phyloP scores from a whole-genome alignment of 2,329 filamentous ascomycete genomes.

The Hymenoscyphus albidus region DNA sequence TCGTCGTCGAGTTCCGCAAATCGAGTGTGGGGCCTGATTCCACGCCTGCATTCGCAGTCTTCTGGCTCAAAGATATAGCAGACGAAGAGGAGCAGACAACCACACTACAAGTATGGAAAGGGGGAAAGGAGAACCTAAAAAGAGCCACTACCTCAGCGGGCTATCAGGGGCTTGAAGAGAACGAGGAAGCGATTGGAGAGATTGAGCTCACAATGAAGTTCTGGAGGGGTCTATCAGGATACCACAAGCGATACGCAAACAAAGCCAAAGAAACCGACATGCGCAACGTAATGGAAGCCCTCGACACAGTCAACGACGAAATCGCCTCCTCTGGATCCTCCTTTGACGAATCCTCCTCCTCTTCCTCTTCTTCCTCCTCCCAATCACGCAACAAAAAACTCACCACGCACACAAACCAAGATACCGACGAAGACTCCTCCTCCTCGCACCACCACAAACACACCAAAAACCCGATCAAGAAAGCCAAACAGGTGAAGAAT shows the following conservation, averaged over 20 bases:
- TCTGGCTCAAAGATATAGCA: slow-evolving; percentile 66
- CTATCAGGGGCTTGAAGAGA: slow-evolving; percentile 40
- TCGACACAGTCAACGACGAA: slow-evolving; percentile 58
- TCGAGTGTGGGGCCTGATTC: slow-evolving; percentile 50
- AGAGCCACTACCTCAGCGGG: slow-evolving; percentile 45
- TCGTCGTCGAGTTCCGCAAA: slow-evolving; percentile 57
- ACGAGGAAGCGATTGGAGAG: slow-evolving; percentile 52
- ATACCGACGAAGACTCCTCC: not conserved
- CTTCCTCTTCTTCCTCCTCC: slow-evolving; percentile 8
- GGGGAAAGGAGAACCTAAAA: slow-evolving; percentile 47
- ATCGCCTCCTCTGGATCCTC: slow-evolving; percentile 29
- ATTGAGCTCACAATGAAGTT: slow-evolving; percentile 56
- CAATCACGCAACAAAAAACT: slow-evolving; percentile 10
- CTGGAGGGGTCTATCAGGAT: slow-evolving; percentile 48
- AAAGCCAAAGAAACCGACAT: slow-evolving; percentile 50
- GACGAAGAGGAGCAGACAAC: slow-evolving; percentile 63
- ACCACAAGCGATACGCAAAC: slow-evolving; percentile 50
- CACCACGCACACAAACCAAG: slow-evolving; percentile 1
- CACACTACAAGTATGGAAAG: slow-evolving; percentile 62
- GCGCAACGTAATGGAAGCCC: slow-evolving; percentile 58
- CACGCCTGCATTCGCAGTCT: slow-evolving; percentile 57
- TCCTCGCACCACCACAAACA: slow-evolving; percentile 9
- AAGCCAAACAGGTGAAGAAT: slow-evolving; percentile 20
- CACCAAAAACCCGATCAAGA: slow-evolving; percentile 20
- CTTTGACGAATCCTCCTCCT: slow-evolving; percentile 8